Evolutionary conservation across 148 eudicot genomes (phyloP), one percentile per base, ranked within the genome.

Genomic region (Euryodendron excelsum): DNA sequence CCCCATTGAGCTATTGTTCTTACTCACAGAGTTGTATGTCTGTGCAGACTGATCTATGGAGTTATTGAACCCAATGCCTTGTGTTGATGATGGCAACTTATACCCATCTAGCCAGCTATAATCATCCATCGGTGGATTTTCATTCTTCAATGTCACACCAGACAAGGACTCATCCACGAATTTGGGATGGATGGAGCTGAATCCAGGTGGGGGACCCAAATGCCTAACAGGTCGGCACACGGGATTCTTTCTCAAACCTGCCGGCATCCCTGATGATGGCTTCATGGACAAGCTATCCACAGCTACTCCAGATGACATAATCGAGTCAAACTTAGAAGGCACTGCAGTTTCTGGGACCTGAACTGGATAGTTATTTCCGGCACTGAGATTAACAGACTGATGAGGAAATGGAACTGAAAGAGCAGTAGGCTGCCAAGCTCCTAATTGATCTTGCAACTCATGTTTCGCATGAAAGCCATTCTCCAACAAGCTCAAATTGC

Each of bases 41-140:
- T 88, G 79, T 25, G 84, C 86, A 60, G 69, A 80, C 50, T 81
- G 85, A 86, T 87, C 84, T 58, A 78, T 44, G 52, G 88, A 69
- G 80, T 67, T 82, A 73, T 77, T 82, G 69, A 89, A 81, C 65
- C 86, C 97, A 58, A 55, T 55, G 64, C 82, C 82, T 53, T 72
- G 85, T 45, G 79, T 81, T 25, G 87, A 58, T 25, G 93, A 81
- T 50, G 91, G 90, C 50, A 85, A 79, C 82, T 89, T 84, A 81
- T 90, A 92, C 39, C 94, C 98, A 90, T 96, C 97, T n/a, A 96
- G 84, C 99, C 98, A 96, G 75, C 95, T 90, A 81, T 96, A 96
- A 78, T 96, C 95, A 86, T 93, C 99, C 80, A 89, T 75, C 34
- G 75, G 79, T 11, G 79, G 86, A 78, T 80, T 85, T 60, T 83